phyloP scores from a whole-genome alignment of 2,329 filamentous ascomycete species.

The Diaporthe aspalathi region DNA sequence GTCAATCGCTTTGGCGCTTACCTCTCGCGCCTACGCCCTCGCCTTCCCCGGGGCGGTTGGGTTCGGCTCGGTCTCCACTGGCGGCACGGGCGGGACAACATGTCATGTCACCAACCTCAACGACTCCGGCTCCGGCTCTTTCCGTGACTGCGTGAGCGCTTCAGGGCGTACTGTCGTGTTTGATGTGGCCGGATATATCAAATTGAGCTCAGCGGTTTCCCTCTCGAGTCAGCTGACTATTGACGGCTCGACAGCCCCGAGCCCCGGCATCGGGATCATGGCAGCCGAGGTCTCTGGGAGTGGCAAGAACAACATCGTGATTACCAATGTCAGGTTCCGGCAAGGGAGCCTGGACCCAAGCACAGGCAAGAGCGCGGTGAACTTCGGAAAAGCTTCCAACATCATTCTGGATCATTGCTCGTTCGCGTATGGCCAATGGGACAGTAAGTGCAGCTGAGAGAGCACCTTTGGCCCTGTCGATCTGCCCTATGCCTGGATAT shows the following conservation, averaged over 20 bases:
- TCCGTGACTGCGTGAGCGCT: conserved; percentile 59
- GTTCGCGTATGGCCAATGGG: conserved; percentile 56
- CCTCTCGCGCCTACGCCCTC: conserved; percentile 15
- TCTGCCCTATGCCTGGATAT: too few relatives aligned
- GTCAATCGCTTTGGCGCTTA: conserved; percentile 9
- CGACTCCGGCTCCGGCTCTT: conserved; percentile 57
- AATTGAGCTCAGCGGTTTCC: conserved; percentile 55
- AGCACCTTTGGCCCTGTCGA: neutral
- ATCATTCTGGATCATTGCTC: conserved; percentile 60
- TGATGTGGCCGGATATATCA: conserved; percentile 57
- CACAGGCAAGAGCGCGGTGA: conserved; percentile 56
- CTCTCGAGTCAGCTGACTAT: conserved; percentile 56
- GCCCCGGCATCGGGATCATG: conserved; percentile 48
- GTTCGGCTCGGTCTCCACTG: conserved; percentile 58
- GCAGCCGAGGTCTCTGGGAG: conserved; percentile 42
- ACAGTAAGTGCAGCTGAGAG: conserved; percentile 41
- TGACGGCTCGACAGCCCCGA: conserved; percentile 59
- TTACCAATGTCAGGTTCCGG: conserved; percentile 56
- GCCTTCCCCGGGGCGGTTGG: conserved; percentile 61
- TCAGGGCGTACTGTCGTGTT: conserved; percentile 58
- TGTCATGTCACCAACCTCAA: conserved; percentile 58
- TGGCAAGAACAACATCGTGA: conserved; percentile 47
- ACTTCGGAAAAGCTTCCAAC: conserved; percentile 54
- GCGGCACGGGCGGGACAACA: conserved; percentile 55
- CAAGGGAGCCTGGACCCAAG: conserved; percentile 53